Evolutionary conservation across 176 grass and related monocot genomes (phyloP).

Genomic region (Musa beccarii): DNA sequence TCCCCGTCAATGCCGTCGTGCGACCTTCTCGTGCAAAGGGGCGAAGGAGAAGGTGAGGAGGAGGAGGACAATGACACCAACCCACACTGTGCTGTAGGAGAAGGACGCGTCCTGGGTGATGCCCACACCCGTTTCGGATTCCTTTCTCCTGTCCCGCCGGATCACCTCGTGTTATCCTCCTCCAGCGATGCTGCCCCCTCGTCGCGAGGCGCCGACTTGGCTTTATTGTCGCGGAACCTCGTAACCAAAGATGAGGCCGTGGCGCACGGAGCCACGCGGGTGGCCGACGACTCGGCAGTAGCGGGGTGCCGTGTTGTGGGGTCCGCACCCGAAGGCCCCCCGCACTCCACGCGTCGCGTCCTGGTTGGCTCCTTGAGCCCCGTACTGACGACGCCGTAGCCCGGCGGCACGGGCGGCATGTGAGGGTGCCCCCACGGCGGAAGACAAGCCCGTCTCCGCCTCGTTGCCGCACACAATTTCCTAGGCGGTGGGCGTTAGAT

Average conservation of each 20-base stretch:
- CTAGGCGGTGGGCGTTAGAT: neutral
- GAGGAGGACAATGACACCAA: too few relatives aligned
- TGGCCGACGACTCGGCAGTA: neutral
- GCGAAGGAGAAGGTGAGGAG: too few relatives aligned
- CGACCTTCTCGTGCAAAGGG: too few relatives aligned
- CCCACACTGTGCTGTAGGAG: too few relatives aligned
- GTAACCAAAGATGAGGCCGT: too few relatives aligned
- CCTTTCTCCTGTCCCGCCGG: neutral
- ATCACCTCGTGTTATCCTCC: neutral
- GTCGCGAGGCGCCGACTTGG: too few relatives aligned
- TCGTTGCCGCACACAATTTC: neutral
- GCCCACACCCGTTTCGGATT: too few relatives aligned
- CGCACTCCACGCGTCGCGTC: neutral
- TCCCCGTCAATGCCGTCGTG: too few relatives aligned
- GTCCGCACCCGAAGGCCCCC: neutral
- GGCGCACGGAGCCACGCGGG: too few relatives aligned
- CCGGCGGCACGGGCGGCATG: constrained; percentile 19
- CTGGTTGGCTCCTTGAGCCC: neutral
- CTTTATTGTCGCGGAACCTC: neutral
- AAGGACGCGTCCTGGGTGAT: too few relatives aligned
- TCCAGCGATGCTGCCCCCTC: neutral
- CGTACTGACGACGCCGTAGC: neutral
- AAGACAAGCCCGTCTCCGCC: neutral
- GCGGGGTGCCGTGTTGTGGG: constrained; percentile 4
- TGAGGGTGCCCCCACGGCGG: neutral